These are phyloP conservation scores for Vitis riparia DNA, from an alignment of 164 flowering plant genomes.

Conservation along the genomic window DNA sequence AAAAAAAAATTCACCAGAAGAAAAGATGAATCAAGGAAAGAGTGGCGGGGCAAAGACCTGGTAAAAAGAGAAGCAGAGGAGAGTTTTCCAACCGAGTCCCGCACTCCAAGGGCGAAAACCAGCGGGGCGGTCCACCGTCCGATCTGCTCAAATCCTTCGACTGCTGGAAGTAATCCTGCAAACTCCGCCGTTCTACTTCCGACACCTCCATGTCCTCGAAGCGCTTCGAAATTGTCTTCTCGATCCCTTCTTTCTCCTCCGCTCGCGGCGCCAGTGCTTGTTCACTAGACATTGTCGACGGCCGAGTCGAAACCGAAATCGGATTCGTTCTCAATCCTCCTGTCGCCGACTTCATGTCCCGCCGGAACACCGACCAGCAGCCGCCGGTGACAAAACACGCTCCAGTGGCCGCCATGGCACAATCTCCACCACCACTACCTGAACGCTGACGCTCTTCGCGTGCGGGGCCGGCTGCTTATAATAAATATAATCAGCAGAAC, in stretches of 20 bases:
- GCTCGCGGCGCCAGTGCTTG: background rate
- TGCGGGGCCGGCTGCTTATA: too few species aligned
- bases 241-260: background rate
- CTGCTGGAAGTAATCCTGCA: constrained; percentile 30
- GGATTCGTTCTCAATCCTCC: background rate
- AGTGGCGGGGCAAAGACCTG: constrained; percentile 19
- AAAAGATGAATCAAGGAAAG: background rate
- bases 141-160: constrained; percentile 26
- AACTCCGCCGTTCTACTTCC: constrained; percentile 16
- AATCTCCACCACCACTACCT: background rate
- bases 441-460: too few species aligned
- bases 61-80: constrained; percentile 42
- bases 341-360: background rate
- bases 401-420: constrained; percentile 10
- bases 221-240: too few species aligned
- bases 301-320: background rate
- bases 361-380: background rate
- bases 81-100: constrained; percentile 20
- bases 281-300: background rate
- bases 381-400: background rate
- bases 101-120: constrained; percentile 51
- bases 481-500: too few species aligned
- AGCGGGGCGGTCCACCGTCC: constrained; percentile 50
- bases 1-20: too few species aligned
- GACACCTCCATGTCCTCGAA: background rate